These are phyloP conservation scores for Cladosporium oxysporum DNA, from an alignment of 2,329 filamentous ascomycete genomes.

Conservation along the genomic window DNA sequence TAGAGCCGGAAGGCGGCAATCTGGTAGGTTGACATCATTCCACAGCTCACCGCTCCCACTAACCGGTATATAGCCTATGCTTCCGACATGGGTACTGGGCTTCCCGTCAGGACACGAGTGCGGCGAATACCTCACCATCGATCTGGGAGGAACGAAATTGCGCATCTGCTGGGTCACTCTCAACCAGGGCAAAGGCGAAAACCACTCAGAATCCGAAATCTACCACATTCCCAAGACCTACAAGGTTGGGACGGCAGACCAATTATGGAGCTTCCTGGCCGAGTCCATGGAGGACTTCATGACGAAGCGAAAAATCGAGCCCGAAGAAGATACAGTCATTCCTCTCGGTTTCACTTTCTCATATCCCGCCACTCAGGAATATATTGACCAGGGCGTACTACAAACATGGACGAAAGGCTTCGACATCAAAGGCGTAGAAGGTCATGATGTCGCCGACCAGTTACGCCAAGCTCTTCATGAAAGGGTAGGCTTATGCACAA, in stretches of 20 bases:
- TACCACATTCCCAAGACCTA: slow-evolving; percentile 94
- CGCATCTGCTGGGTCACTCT: slow-evolving; percentile 93
- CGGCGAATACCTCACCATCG: slow-evolving; percentile 84
- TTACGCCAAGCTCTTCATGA: slow-evolving; percentile 77
- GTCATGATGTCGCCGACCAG: slow-evolving; percentile 84
- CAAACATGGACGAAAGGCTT: slow-evolving; percentile 98
- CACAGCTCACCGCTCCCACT: background rate
- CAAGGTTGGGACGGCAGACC: slow-evolving; percentile 80
- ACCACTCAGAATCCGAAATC: slow-evolving; percentile 95
- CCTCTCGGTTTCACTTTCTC: slow-evolving; percentile 96
- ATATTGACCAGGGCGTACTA: slow-evolving; percentile 87
- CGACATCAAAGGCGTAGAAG: slow-evolving; percentile 89
- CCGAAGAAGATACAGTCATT: slow-evolving; percentile 62
- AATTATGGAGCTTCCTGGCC: slow-evolving; percentile 93
- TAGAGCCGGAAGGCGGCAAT: slow-evolving; percentile 79
- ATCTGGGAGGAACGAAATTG: slow-evolving; percentile 96
- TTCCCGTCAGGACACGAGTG: slow-evolving; percentile 86
- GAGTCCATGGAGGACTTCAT: slow-evolving; percentile 93
- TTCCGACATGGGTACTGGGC: slow-evolving; percentile 93
- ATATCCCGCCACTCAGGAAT: slow-evolving; percentile 89
- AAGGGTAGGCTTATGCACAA: slow-evolving; percentile 53
- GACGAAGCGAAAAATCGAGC: slow-evolving; percentile 73
- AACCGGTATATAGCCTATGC: slow-evolving; percentile 73
- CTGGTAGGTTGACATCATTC: slow-evolving; percentile 65
- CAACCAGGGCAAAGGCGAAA: slow-evolving; percentile 84